A percentile compares a stretch with the other conserved stretches of the same genome.
Evolutionary conservation across 1,139 yeast species (phyloP).

Genomic region (Pichia kudriavzevii): DNA sequence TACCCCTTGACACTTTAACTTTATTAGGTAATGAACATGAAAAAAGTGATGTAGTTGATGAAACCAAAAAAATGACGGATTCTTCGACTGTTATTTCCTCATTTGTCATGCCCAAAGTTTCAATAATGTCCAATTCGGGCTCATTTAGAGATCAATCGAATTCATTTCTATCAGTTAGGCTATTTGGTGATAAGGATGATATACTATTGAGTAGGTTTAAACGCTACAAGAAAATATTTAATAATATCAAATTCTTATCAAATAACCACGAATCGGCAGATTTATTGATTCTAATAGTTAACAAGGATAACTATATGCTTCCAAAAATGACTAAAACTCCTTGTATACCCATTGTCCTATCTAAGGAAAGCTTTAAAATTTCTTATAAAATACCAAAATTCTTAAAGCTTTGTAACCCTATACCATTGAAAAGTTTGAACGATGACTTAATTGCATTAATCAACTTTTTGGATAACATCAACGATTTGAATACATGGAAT

Average conservation of each 20-base stretch:
- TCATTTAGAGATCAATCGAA: not conserved
- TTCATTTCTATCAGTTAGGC: slow-evolving; percentile 18
- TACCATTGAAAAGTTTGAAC: slow-evolving; percentile 53
- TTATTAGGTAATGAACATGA: not conserved
- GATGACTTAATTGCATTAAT: slow-evolving; percentile 43
- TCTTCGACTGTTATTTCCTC: slow-evolving; percentile 26
- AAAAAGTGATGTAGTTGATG: slow-evolving; percentile 12
- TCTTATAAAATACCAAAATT: slow-evolving; percentile 10
- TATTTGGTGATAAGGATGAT: slow-evolving; percentile 22
- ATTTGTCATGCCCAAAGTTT: slow-evolving; percentile 30
- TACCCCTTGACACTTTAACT: not conserved
- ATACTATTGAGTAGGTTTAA: slow-evolving; percentile 19
- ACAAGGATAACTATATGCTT: slow-evolving; percentile 23
- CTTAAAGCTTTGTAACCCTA: slow-evolving; percentile 26
- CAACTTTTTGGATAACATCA: slow-evolving; percentile 24
- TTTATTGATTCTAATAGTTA: slow-evolving; percentile 22
- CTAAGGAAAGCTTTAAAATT: not conserved
- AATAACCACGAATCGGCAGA: slow-evolving; percentile 17
- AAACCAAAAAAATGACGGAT: slow-evolving; percentile 20
- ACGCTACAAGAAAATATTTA: slow-evolving; percentile 23
- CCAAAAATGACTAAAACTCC: slow-evolving; percentile 25
- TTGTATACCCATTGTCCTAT: slow-evolving; percentile 24
- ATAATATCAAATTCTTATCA: slow-evolving; percentile 19
- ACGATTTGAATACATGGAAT: slow-evolving; percentile 10
- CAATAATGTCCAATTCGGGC: slow-evolving; percentile 6